Percentiles rank a stretch among this genome's conserved stretches.
Conservation (phyloP, 805 yeast species). For the Vanderwaltozyma yarrowii region DNA sequence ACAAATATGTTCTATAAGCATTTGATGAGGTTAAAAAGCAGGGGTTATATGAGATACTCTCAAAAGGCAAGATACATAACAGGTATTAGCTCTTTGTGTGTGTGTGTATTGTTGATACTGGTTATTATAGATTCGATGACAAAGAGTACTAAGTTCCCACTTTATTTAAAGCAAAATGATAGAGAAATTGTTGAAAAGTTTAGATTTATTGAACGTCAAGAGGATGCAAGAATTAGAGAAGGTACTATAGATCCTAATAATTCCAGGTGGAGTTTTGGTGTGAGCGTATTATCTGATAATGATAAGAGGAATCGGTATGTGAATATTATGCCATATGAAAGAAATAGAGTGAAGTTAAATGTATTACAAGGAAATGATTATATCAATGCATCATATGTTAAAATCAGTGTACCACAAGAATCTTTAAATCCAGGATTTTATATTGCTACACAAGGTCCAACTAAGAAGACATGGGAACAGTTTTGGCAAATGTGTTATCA, state of each 20-base stretch:
- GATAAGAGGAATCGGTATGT: slow-evolving; percentile 45
- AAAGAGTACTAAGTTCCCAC: neutral
- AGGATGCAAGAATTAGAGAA: slow-evolving; percentile 31
- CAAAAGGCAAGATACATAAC: too few relatives aligned
- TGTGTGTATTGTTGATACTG: too few relatives aligned
- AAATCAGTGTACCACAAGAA: slow-evolving; percentile 17
- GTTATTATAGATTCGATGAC: neutral
- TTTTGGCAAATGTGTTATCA: slow-evolving; percentile 83
- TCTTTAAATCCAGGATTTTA: slow-evolving; percentile 30
- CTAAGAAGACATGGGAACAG: slow-evolving; percentile 60
- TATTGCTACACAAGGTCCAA: slow-evolving; percentile 76
- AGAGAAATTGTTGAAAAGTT: slow-evolving; percentile 23
- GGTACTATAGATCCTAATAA: slow-evolving; percentile 22
- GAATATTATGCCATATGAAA: slow-evolving; percentile 58
- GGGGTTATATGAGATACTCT: too few relatives aligned
- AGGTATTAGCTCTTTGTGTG: too few relatives aligned
- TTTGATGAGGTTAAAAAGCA: too few relatives aligned
- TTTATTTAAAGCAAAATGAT: slow-evolving; percentile 21
- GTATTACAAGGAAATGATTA: slow-evolving; percentile 40
- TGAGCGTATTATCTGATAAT: slow-evolving; percentile 16
- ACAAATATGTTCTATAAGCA: too few relatives aligned
- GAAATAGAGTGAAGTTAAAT: slow-evolving; percentile 39
- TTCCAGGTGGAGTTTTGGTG: slow-evolving; percentile 26
- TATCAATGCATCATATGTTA: slow-evolving; percentile 75
- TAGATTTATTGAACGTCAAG: slow-evolving; percentile 27